Base-by-base conservation (phyloP, 352 stramenopile genomes). In the Globisporangium paddicum region DNA sequence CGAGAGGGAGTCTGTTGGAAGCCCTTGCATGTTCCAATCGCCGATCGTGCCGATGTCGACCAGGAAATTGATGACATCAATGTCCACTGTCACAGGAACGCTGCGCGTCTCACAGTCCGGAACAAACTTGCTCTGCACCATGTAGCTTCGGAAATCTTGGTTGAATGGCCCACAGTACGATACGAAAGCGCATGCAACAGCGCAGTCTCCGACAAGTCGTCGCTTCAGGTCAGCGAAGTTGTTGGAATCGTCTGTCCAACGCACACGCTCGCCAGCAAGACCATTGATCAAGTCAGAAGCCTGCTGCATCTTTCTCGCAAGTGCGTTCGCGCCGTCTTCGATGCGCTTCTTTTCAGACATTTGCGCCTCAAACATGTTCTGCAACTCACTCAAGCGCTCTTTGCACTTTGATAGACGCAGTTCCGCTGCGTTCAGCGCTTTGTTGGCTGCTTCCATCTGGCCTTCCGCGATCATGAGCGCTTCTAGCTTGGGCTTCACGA, bases 131-230 rank as follows among this genome's bases (percentile, higher is more conserved):
- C 86, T 91, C 64, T 98, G 95, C 21, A 98, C 90, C 70, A 99
- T 96, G 60, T 98, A 98, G 25, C 84, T 86, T 6, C 97, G 87
- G 76, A 98, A 99, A 62, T 99, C 92, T 62, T 99, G 95, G 64
- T 99, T 99, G 68, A 99, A 99, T 16, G 97, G 96, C 1, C 96
- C 97, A 51, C 94, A 99, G 69, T 99, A 99, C 46, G 84, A 98
- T 32, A 99, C 95, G 56, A 99, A 99, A 16, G 96, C 96, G 64
- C 95, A 99, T 1, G 93, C 95, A 14, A 99, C 93, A 13, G 96
- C 96, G 59, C 96, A 99, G 68, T 99, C 96, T 23, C 97, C 97
- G 3, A 99, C 95, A 26, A 99, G 79, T 19, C 95, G 77, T 10
- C 90, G 87, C 75, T 99, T 99, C 32, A 98, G 68, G 50, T 99